Base-by-base conservation (phyloP, 2,329 filamentous ascomycete genomes). In the Pezicula neosporulosa region DNA sequence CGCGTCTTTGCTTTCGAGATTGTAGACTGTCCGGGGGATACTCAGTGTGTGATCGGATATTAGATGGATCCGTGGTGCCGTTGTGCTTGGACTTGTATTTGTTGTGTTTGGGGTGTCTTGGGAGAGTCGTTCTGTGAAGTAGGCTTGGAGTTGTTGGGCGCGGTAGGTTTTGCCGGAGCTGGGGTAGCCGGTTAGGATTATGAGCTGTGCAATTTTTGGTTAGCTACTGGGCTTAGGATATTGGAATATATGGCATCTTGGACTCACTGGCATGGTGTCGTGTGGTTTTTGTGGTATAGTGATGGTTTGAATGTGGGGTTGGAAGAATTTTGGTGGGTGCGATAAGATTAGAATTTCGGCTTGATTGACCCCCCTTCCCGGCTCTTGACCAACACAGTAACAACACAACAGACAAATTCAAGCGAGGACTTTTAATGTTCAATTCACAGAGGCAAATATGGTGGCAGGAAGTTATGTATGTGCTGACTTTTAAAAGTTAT, bases 1-100 rank as follows among this genome's bases (percentile, higher is more conserved):
- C 4, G 76, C 77, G 3, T 77, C 77, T 19, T 83, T 70, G 18
- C 69, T 67, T 2, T 80, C 81, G 38, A 86, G 77, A 62, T 86
- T 82, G 74, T 93, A 93, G 39, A 89, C 88, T 51, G 77, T 65
- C 53, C 88, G 86, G 3, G 83, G 75, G 50, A 92, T 83, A 42
- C 83, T 83, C 41, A 91, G 80, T 4, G 78, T 77, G 57, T 88
- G 80, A 71, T 92, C 87, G 50, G 86, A 88, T 62, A 93, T 82
- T 58, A 89, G 80, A 66, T 90, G 85, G 3, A 91, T 76, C 53
- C 85, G 84, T 60, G 19, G 59, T 56, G 28, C 63, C 54, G 16
- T 64, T 49, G 13, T 30, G 2, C 18, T 15, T 9, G 70, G 66
- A 19, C 70, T 33, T 33, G 30, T 13, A 13, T 13, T 33, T 9